These are phyloP conservation scores for Inga laurina DNA, from an alignment of 306 rosid species.

Conservation along the genomic window DNA sequence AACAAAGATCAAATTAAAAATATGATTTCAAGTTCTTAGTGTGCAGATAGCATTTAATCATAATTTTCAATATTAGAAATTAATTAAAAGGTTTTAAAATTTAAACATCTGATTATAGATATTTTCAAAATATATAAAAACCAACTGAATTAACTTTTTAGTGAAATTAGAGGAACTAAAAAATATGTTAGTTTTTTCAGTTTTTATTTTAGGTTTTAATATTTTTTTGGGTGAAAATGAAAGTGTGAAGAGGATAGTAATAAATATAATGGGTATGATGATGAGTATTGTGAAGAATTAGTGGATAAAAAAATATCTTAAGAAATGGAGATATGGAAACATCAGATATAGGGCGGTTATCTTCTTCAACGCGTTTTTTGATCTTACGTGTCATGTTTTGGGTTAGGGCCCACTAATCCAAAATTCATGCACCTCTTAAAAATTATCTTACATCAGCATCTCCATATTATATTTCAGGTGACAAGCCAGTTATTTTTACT, in stretches of 20 bases:
- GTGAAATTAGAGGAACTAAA: neutral
- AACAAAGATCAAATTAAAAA: neutral
- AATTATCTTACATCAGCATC: conserved; percentile 28
- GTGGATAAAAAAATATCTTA: conserved; percentile 30
- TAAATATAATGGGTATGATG: conserved; percentile 2
- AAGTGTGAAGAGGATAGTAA: neutral
- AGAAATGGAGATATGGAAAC: neutral
- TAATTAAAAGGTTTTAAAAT: neutral
- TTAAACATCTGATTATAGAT: neutral
- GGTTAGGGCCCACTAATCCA: conserved; percentile 29
- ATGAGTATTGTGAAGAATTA: conserved; percentile 19
- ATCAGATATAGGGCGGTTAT: neutral
- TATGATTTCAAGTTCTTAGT: neutral
- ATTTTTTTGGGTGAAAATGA: conserved; percentile 5
- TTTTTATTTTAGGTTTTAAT: neutral
- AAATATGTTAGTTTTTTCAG: neutral
- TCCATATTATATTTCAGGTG: neutral
- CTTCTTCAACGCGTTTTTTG: conserved; percentile 68
- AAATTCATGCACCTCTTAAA: conserved; percentile 25
- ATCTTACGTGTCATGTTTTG: conserved; percentile 45
- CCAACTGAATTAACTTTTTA: neutral
- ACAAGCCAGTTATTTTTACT: neutral
- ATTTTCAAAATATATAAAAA: neutral
- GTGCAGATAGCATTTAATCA: neutral
- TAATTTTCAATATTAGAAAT: neutral